Evolutionary conservation across 495 filamentous ascomycete genomes (phyloP).

Genomic region (Talaromyces nanjingensis): DNA sequence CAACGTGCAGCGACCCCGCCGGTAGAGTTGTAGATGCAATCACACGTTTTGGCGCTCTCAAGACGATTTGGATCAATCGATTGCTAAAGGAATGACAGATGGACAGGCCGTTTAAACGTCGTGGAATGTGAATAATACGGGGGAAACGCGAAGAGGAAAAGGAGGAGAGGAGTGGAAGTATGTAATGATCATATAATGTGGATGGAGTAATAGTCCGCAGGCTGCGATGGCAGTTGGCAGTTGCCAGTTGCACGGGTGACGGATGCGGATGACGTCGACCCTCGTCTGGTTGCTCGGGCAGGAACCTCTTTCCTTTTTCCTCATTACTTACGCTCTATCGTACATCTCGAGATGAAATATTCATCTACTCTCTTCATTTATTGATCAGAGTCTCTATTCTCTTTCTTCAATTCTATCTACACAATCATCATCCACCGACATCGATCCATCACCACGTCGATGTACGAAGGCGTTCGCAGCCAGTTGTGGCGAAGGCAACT

Average conservation of each 20-base stretch:
- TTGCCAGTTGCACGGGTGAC: slow-evolving; percentile 9
- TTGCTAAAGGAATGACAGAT: background rate
- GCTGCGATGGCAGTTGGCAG: background rate
- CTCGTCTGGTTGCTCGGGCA: background rate
- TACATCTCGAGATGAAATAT: background rate
- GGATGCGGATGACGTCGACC: slow-evolving; percentile 9
- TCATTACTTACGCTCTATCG: background rate
- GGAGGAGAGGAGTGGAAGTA: background rate
- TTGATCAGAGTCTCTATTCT: background rate
- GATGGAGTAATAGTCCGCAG: slow-evolving; percentile 1
- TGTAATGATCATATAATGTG: background rate
- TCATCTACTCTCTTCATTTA: background rate
- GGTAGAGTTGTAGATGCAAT: background rate
- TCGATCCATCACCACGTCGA: background rate
- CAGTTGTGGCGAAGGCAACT: background rate
- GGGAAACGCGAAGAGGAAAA: background rate
- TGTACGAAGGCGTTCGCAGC: background rate
- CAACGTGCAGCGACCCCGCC: background rate
- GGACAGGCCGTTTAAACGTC: background rate
- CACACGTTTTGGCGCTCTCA: background rate
- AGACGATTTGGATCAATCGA: background rate
- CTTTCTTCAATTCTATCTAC: background rate
- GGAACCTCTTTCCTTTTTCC: background rate
- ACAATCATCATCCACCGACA: background rate
- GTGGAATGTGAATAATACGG: background rate